Evolutionary conservation across 78 protist species (phyloP).

Genomic region (Dictyostelium intermedium): DNA sequence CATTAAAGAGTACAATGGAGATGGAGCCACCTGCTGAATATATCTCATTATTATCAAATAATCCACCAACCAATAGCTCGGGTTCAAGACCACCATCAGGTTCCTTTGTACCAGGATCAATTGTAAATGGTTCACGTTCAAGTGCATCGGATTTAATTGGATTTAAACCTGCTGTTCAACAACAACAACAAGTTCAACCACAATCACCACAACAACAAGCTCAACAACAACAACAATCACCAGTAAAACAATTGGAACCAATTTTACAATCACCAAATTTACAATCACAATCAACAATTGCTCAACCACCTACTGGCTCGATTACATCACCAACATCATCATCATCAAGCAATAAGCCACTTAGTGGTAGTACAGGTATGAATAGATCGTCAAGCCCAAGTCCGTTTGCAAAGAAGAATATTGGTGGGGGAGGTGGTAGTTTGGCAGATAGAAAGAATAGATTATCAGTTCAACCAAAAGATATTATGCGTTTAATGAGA

Average conservation of each 20-base stretch:
- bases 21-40: conserved; percentile 17
- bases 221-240: neutral
- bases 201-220: neutral
- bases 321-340: neutral
- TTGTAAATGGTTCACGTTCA: conserved; percentile 1
- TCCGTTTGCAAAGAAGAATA: conserved; percentile 37
- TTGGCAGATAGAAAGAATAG: conserved; percentile 32
- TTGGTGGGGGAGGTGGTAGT: neutral
- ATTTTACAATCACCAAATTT: neutral
- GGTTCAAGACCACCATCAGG: conserved; percentile 4
- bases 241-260: neutral
- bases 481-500: conserved; percentile 59
- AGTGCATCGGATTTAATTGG: neutral
- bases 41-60: neutral
- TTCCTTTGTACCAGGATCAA: neutral
- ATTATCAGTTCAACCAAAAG: conserved; percentile 52
- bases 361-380: conserved; percentile 20
- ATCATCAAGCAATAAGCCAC: neutral
- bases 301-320: neutral
- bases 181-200: neutral
- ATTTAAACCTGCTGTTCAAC: neutral
- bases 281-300: neutral
- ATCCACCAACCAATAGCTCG: neutral
- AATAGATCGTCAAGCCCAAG: conserved; percentile 52
- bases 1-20: conserved; percentile 49